Base-by-base conservation (phyloP, 768 basidiomycete genomes). In the Galerina marginata region DNA sequence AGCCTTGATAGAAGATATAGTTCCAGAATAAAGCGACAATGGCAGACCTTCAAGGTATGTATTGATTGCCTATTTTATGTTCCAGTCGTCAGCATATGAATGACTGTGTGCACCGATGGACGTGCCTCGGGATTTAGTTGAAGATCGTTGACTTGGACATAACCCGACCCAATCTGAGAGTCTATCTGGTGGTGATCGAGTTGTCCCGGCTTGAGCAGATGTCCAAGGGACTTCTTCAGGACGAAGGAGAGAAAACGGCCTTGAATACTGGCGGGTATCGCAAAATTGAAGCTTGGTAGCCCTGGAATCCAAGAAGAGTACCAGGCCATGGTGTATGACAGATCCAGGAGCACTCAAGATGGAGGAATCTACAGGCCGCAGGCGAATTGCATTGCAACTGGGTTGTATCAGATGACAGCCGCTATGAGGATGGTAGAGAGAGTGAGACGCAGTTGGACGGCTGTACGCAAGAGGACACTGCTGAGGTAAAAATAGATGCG, bases 121-220 rank as follows among this genome's bases (percentile, higher is more conserved):
- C 88, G 67, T 69, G 91, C 95, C 72, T 87, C 79, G 51, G 82
- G 81, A 72, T 94, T 86, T 51, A 98, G 76, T 71, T 95, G 86
- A 56, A 97, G 78, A 68, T 94, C 88, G 63, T 89, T 89, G 39
- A 98, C 84, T 74, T 95, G 92, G 4, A 97, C 87, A 71, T 85
- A 89, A 15, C 96, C 96, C 43, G 89, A 90, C n/a, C 93, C 91
- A 67, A 98, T 89, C 75, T 96, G 93, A 29, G 93, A 91, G 67
- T 96, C 93, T 67, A 97, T 90, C 75, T 93, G 88, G 56, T 89
- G 83, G 53, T 86, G 80, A 75, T 97, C 92, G 58, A 97, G 84
- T 68, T 95, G 95, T 14, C 93, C 95, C 9, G 92, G 92, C 71
- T 90, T 91, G 55, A 98, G 83, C 61, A 97, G 83, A 70, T 90